Base-by-base conservation (phyloP, 2,329 filamentous ascomycete species). In the Bipolaris gigantea region DNA sequence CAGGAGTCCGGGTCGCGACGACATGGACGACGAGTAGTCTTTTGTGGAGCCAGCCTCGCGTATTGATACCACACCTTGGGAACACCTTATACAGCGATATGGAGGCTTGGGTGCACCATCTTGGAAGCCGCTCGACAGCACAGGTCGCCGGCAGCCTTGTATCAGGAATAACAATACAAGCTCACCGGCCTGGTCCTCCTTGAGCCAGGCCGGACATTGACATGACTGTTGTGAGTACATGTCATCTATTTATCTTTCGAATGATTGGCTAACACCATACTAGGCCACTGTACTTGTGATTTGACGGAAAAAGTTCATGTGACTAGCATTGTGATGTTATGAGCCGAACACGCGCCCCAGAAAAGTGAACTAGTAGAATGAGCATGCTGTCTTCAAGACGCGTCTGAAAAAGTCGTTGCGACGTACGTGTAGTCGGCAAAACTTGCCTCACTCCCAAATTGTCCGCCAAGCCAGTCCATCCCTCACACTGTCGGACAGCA, bases 1-100 rank as follows among this genome's bases (percentile, higher is more conserved):
- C 62, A 69, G 76, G 50, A 79, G 77, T 58, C 77, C 77, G 8
- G 76, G 73, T 9, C 72, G 70, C 40, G 73, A 70, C 2, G 69
- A 70, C 11, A 64, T 69, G 64, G 69, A 72, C 34, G 65, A 72
- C 16, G 48, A 54, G 19, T 50, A 40, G 27, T 25, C 15, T n/a
- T 19, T 19, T 44, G 16, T 23, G 18, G n/a, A 10, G 6, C 9
- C n/a, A 23, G 35, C 40, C 35, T 15, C 21, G 15, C 6, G 32
- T 9, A 16, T 18, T 21, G 45, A 32, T n/a, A 16, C 19, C 7
- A 1, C 16, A 32, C n/a, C 16, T 45, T 16, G 21, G 36, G 18
- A 2, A 13, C 16, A 8, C 30, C 4, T 5, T 41, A 30, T 13
- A 35, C 23, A 41, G 23, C 15, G 34, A n/a, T 21, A 50, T 6